Conservation (phyloP, 371 early-diverging fungal genomes). For the Mucor racemosus region DNA sequence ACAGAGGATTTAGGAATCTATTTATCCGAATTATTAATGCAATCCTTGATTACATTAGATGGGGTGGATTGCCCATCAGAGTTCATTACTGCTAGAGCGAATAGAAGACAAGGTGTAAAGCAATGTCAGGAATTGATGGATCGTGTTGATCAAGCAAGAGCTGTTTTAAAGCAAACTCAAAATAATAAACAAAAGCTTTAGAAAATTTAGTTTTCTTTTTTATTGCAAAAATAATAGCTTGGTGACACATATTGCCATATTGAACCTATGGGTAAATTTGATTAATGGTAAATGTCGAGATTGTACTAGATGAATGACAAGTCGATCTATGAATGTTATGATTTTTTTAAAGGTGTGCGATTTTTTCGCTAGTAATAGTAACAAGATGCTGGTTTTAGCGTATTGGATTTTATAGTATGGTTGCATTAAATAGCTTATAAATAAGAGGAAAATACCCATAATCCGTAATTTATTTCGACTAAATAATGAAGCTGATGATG, state of each 20-base stretch:
- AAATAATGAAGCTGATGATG: background rate
- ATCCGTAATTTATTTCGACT: background rate
- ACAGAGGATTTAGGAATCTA: constrained; percentile 27
- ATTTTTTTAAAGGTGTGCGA: background rate
- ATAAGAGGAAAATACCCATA: background rate
- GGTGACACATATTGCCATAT: constrained; percentile 1
- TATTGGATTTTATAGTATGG: background rate
- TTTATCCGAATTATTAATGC: constrained; percentile 32
- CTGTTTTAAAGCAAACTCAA: constrained; percentile 12
- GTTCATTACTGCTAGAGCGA: constrained; percentile 30
- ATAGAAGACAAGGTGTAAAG: constrained; percentile 31
- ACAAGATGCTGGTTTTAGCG: background rate
- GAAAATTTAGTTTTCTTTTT: background rate
- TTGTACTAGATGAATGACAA: background rate
- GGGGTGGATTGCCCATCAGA: constrained; percentile 35
- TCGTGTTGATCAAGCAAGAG: constrained; percentile 24
- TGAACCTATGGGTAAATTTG: background rate
- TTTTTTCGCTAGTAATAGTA: background rate
- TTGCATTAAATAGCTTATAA: background rate
- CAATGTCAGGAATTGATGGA: constrained; percentile 31
- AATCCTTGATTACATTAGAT: constrained; percentile 34
- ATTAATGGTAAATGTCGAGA: background rate
- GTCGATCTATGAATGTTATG: background rate
- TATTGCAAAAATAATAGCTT: background rate
- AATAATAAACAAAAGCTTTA: constrained; percentile 5